phyloP scores from a whole-genome alignment of 1,284 basidiomycete species.

The Moesziomyces sp. region DNA sequence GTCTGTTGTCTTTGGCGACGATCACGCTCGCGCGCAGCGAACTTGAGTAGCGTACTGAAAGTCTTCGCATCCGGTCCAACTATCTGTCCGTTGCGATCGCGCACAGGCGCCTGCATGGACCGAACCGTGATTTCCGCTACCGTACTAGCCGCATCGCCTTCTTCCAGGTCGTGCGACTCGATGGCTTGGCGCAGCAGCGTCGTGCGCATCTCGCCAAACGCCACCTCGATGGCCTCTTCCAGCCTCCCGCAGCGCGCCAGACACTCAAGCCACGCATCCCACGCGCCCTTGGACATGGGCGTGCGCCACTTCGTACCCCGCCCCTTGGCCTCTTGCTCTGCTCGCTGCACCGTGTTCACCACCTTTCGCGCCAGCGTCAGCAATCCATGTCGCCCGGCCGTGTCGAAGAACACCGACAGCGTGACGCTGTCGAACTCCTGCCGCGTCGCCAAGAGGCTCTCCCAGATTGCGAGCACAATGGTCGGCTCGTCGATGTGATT shows the following conservation, averaged over 20 bases:
- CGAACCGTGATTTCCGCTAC: constrained; percentile 8
- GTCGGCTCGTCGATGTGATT: constrained; percentile 77
- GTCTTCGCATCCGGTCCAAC: constrained; percentile 63
- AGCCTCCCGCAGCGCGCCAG: constrained; percentile 78
- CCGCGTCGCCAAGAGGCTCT: constrained; percentile 72
- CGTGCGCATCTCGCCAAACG: constrained; percentile 75
- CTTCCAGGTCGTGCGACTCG: neutral
- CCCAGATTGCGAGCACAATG: constrained; percentile 83
- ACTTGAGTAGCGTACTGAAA: constrained; percentile 68
- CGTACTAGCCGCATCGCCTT: neutral
- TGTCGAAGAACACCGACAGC: constrained; percentile 84
- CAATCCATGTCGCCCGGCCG: constrained; percentile 76
- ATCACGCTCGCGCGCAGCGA: constrained; percentile 53
- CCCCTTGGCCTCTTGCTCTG: constrained; percentile 70
- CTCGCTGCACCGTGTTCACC: constrained; percentile 15
- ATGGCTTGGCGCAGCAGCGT: constrained; percentile 18
- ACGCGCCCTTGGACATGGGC: constrained; percentile 73
- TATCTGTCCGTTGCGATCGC: constrained; percentile 14
- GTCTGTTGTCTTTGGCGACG: constrained; percentile 10
- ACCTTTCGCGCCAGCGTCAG: constrained; percentile 35
- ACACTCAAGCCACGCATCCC: constrained; percentile 86
- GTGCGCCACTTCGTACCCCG: constrained; percentile 72
- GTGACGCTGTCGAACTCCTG: constrained; percentile 74
- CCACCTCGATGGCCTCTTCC: constrained; percentile 77
- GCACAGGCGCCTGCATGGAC: constrained; percentile 18